Conservation (phyloP, 805 yeast species). For the Yamadazyma olivae region DNA sequence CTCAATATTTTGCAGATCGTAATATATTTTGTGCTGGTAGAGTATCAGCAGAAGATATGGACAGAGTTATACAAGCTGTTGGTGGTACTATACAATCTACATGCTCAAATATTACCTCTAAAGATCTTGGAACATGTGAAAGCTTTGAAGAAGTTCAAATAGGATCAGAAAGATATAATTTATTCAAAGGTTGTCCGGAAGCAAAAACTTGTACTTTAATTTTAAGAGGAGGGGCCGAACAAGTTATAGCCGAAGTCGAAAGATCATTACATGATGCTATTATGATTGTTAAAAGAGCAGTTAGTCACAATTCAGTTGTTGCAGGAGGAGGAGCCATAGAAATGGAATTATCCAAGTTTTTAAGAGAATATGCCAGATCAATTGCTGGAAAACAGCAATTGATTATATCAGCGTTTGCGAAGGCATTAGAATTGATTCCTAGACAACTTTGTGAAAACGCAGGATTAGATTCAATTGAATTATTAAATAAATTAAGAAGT, state of each 20-base stretch:
- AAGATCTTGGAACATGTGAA: conserved; percentile 82
- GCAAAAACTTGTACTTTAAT: conserved; percentile 92
- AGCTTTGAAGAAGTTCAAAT: conserved; percentile 90
- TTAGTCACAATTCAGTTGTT: conserved; percentile 80
- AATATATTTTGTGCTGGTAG: conserved; percentile 97
- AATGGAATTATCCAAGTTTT: conserved; percentile 89
- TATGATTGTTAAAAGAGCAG: conserved; percentile 95
- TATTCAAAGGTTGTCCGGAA: conserved; percentile 88
- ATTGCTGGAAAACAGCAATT: conserved; percentile 96
- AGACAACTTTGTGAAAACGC: conserved; percentile 98
- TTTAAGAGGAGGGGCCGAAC: conserved; percentile 97
- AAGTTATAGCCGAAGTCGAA: conserved; percentile 96
- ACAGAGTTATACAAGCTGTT: conserved; percentile 87
- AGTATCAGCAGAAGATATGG: conserved; percentile 84
- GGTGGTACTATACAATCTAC: conserved; percentile 87
- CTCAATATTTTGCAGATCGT: conserved; percentile 96
- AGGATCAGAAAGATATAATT: conserved; percentile 92
- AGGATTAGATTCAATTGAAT: conserved; percentile 97
- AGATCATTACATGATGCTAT: conserved; percentile 94
- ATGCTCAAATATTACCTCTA: conserved; percentile 61
- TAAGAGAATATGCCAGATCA: conserved; percentile 81
- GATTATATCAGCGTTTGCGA: conserved; percentile 88
- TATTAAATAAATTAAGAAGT: conserved; percentile 86
- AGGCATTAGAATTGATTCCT: conserved; percentile 93
- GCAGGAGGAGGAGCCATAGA: conserved; percentile 99